Conservation (phyloP, 345 rosid species). For the Brassica cretica region DNA sequence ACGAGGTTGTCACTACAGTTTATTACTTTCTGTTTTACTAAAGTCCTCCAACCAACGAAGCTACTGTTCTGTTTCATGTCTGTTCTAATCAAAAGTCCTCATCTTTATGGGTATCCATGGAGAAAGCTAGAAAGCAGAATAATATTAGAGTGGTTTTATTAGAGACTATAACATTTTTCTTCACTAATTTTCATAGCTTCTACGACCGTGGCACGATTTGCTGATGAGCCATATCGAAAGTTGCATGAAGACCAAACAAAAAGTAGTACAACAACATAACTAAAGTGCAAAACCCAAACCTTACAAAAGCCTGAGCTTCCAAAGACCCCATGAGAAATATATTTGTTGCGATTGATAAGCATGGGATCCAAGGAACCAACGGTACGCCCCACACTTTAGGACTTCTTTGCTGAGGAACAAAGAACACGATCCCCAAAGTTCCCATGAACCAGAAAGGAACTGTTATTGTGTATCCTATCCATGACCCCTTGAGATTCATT, state of each 20-base stretch:
- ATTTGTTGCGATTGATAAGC: constrained; percentile 51
- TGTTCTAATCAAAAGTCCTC: no score
- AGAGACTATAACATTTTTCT: constrained; percentile 2
- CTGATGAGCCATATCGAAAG: constrained; percentile 39
- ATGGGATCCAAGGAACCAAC: constrained; percentile 69
- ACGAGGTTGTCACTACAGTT: background rate
- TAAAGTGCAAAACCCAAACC: constrained; percentile 46
- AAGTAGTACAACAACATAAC: constrained; percentile 33
- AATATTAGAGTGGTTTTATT: background rate
- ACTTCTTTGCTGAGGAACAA: constrained; percentile 48
- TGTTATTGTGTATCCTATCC: constrained; percentile 51
- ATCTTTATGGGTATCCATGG: background rate
- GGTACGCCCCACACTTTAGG: constrained; percentile 73
- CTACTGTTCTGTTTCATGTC: no score
- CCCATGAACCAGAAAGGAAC: constrained; percentile 57
- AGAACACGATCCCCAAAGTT: constrained; percentile 44
- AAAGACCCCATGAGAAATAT: constrained; percentile 61
- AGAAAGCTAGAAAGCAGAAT: background rate
- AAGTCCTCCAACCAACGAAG: no score
- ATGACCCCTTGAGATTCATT: constrained; percentile 32
- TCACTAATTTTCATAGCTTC: background rate
- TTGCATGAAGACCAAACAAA: constrained; percentile 38
- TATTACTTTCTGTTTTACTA: no score
- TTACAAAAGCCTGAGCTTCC: constrained; percentile 45
- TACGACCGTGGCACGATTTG: constrained; percentile 20